phyloP scores from a whole-genome alignment of 345 rosid genomes.

The Bruguiera sexangula region DNA sequence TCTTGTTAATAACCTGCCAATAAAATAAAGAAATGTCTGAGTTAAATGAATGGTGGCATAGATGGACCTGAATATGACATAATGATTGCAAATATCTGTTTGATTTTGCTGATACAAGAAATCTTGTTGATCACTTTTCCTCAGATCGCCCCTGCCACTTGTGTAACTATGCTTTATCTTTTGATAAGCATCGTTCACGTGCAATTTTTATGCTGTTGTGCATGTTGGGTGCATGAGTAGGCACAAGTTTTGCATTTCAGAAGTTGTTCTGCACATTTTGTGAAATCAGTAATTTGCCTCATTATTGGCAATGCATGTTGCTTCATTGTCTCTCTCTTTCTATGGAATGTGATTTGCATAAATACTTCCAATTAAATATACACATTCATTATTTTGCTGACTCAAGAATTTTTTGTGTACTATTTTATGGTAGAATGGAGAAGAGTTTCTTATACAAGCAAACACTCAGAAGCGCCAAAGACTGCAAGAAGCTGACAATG shows the following conservation, averaged over 20 bases:
- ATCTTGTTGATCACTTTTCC: slow-evolving; percentile 2
- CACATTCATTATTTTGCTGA: neutral
- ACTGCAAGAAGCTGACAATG: slow-evolving; percentile 51
- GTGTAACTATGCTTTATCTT: neutral
- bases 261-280: neutral
- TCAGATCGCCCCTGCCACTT: neutral
- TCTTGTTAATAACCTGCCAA: neutral
- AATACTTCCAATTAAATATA: neutral
- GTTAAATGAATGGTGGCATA: neutral
- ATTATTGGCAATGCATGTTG: neutral
- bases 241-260: neutral
- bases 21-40: neutral
- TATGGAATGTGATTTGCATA: neutral
- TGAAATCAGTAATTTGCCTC: neutral
- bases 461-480: slow-evolving; percentile 82
- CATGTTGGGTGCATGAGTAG: neutral
- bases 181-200: neutral
- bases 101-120: neutral
- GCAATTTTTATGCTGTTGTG: neutral
- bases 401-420: slow-evolving; percentile 13
- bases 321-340: neutral
- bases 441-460: slow-evolving; percentile 88
- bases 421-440: slow-evolving; percentile 55
- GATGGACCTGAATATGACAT: neutral
- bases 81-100: neutral